Evolutionary conservation across 352 stramenopile species (phyloP).

Genomic region (Globisporangium cystogenes): DNA sequence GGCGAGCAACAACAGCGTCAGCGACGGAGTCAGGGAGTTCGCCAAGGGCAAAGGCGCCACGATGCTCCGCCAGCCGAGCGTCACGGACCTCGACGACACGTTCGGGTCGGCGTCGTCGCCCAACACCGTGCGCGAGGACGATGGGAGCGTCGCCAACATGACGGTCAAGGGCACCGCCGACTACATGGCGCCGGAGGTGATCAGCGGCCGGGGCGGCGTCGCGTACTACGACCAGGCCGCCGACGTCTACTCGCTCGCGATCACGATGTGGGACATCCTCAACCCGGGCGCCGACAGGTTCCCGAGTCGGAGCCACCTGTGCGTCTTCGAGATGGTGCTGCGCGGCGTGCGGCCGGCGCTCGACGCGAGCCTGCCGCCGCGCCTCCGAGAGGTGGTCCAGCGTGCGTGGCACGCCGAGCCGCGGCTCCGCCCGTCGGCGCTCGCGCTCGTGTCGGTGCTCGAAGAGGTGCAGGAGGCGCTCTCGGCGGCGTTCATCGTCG

Average conservation of each 20-base stretch:
- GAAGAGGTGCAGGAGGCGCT: slow-evolving; percentile 64
- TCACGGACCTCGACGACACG: too few species aligned
- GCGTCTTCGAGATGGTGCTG: slow-evolving; percentile 45
- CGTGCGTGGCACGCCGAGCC: slow-evolving; percentile 49
- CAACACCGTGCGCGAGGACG: too few species aligned
- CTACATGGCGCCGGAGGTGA: slow-evolving; percentile 78
- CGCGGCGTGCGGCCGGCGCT: slow-evolving; percentile 40
- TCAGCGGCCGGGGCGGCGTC: slow-evolving; percentile 35
- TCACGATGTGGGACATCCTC: slow-evolving; percentile 69
- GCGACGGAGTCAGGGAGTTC: too few species aligned
- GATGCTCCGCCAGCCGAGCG: too few species aligned
- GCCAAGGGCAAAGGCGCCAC: too few species aligned
- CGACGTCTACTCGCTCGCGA: slow-evolving; percentile 62
- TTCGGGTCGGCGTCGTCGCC: too few species aligned
- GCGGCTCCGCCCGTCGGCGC: slow-evolving; percentile 33
- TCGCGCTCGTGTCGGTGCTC: slow-evolving; percentile 36
- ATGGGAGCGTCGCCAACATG: too few species aligned
- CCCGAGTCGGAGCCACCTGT: slow-evolving; percentile 31
- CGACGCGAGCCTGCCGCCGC: slow-evolving; percentile 23
- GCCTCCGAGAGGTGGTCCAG: slow-evolving; percentile 58
- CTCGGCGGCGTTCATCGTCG: slow-evolving; percentile 22
- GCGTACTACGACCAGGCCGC: slow-evolving; percentile 55
- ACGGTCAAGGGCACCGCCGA: slow-evolving; percentile 62
- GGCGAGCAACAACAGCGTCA: too few species aligned
- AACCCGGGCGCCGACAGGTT: slow-evolving; percentile 44